A percentile compares a stretch with the other conserved stretches of the same genome.
These are phyloP conservation scores for Trichoderma harzianum DNA, from an alignment of 2,329 filamentous ascomycete genomes.

Conservation along the genomic window DNA sequence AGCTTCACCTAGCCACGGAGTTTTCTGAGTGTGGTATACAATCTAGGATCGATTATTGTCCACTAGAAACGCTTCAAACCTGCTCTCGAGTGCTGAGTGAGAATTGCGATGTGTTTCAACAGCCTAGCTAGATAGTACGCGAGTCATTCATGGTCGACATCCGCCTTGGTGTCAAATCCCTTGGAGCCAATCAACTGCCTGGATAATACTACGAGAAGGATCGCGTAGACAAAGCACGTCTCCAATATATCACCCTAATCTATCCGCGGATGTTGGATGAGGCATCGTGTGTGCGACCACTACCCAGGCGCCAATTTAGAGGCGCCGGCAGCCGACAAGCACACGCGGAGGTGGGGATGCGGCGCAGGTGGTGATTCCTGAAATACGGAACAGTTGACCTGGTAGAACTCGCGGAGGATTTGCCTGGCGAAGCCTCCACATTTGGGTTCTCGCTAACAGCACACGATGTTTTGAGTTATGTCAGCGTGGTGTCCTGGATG, in stretches of 20 bases:
- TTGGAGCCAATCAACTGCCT: not conserved
- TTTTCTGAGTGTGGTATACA: not conserved
- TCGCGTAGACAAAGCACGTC: not conserved
- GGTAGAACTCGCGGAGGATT: not conserved
- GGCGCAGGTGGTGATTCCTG: not conserved
- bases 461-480: not conserved
- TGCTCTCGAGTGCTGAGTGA: not conserved
- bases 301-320: slow-evolving; percentile 5
- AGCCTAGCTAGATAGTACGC: not conserved
- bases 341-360: slow-evolving; percentile 13
- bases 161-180: not conserved
- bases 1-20: not conserved
- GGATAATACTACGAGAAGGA: not conserved
- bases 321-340: slow-evolving; percentile 3
- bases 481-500: not conserved
- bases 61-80: not conserved
- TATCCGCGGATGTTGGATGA: not conserved
- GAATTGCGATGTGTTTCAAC: not conserved
- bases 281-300: slow-evolving; percentile 6
- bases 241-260: not conserved
- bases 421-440: not conserved
- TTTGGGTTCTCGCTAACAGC: not conserved
- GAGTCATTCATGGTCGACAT: not conserved
- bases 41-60: not conserved
- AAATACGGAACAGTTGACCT: not conserved